Evolutionary conservation across 2,329 filamentous ascomycete genomes (phyloP), one percentile per base, ranked within the genome.

Genomic region (Hypoxylon sp.): DNA sequence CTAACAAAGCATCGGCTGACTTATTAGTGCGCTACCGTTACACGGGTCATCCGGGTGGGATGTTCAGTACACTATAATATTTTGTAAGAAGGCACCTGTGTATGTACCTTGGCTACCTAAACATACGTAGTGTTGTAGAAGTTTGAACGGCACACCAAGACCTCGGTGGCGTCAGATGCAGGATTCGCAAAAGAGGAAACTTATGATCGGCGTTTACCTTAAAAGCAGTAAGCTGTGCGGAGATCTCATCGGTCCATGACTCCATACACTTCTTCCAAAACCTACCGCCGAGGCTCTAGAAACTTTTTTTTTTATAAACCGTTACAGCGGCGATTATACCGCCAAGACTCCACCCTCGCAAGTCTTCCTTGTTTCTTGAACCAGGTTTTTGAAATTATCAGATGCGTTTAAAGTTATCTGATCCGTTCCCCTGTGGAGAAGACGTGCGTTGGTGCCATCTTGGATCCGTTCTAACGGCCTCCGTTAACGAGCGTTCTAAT

Each of bases 361-460:
- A 13, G n/a, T 58, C 50, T 37, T 24, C 54, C 67, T 44, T 67
- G 37, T 37, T 3, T 47, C 67, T 64, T 60, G 24, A 59, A 60
- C 61, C 59, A 61, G 61, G 61, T 71, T 66, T 63, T 46, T 59
- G 19, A 61, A 58, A 71, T 69, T 75, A 76, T 76, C 75, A 66
- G 75, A 76, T 77, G 74, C 75, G 55, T 69, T 72, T 74, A 73
- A 74, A 76, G 74, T 77, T 77, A 77, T 77, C 75, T 69, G 75
- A 77, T 77, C 75, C 74, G 74, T 60, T 42, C 17, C 29, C 46
- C 48, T 50, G 72, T 73, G 74, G 73, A 69, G 69, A 61, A 66
- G 51, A 50, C 44, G 60, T 61, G 47, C 60, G 44, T 62, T 67
- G 66, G 66, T 46, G 59, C 19, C 66, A 58, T 70, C 65, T 66